Base-by-base conservation (phyloP, 495 filamentous ascomycete species). In the Xylaria venustula region DNA sequence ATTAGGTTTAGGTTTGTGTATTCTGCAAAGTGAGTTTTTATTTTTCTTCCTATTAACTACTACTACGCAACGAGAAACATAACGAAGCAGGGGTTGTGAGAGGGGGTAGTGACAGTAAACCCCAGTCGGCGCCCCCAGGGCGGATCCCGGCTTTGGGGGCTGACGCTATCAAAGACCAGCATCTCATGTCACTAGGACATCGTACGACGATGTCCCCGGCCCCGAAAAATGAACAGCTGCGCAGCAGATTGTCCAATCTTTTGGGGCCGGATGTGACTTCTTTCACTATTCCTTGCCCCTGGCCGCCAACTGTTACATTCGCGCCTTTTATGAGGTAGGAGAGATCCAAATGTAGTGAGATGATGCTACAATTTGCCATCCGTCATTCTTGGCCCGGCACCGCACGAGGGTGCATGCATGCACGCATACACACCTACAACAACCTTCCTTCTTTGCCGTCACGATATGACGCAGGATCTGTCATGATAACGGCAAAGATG, bases 301-400 rank as follows among this genome's bases (percentile, higher is more conserved):
- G 12, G 37, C 42, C 58, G 61, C 56, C 55, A 61, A 44, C 60
- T 55, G 50, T 28, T 65, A 62, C 56, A 61, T 64, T 25, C 2
- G 60, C 57, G 40, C 26, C 17, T 7, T 42, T 12, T 17, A n/a
- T 11, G 46, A 25, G 34, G 34, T 42, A 34, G 40, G 52, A 50
- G 60, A 65, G 61, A 62, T 65, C 60, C 60, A 58, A 64, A 45
- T 65, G 68, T 66, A 71, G 64, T 67, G 69, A 71, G 69, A 71
- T 56, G 62, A 53, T 67, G 57, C 64, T 69, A 19, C 28, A 37
- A 32, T 57, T 63, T 67, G 49, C 58, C 64, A 42, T 67, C 52
- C 62, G 60, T 63, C 60, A 56, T 65, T 66, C 64, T 62, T 64
- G 57, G 46, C 60, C 51, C 52, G 50, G 46, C 47, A 54, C 54